phyloP scores from a whole-genome alignment of 202 grass and related monocot species.

The Bolboschoenoplectus hybrid region DNA sequence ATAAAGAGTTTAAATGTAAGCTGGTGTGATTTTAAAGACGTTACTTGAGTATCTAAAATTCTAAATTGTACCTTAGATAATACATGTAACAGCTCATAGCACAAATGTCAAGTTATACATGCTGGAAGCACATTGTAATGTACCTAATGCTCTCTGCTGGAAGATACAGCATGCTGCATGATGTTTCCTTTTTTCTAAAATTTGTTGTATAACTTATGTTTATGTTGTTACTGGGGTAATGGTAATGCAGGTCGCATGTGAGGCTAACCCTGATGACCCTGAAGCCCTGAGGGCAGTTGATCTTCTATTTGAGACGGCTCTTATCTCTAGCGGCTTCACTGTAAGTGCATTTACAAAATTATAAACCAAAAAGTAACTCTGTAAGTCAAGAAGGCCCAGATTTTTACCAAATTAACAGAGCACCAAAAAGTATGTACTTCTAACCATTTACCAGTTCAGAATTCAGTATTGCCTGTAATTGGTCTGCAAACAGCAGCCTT shows the following conservation, averaged over 20 bases:
- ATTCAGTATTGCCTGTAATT: background rate
- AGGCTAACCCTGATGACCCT: slow-evolving; percentile 58
- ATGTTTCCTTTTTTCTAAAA: background rate
- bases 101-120: background rate
- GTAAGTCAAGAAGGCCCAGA: background rate
- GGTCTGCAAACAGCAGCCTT: background rate
- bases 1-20: slow-evolving; percentile 89
- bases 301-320: slow-evolving; percentile 92
- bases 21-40: slow-evolving; percentile 8
- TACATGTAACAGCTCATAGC: background rate
- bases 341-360: slow-evolving; percentile 50
- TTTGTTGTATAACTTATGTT: background rate
- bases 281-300: slow-evolving; percentile 83
- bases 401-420: background rate
- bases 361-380: background rate
- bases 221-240: slow-evolving; percentile 12
- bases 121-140: background rate
- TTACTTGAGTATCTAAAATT: background rate
- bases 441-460: background rate
- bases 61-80: background rate
- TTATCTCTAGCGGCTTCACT: slow-evolving; percentile 92
- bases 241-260: slow-evolving; percentile 61
- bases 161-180: background rate
- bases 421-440: no score
- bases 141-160: slow-evolving; percentile 1